Evolutionary conservation across 192 early-diverging fungal species (phyloP).

Genomic region (Podila clonocystis): DNA sequence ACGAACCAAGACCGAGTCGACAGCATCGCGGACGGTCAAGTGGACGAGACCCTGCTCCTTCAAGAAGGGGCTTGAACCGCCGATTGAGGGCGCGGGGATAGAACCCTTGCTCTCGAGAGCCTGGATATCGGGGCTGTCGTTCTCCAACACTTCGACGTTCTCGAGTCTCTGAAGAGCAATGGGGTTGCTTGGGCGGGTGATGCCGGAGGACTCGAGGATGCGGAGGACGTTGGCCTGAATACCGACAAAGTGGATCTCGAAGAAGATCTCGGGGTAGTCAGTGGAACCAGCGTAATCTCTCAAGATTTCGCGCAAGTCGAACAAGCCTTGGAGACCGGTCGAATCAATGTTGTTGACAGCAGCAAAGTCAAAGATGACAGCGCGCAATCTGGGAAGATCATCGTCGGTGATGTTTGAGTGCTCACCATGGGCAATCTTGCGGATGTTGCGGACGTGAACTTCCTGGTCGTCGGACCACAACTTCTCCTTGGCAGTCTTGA

Average conservation of each 20-base stretch:
- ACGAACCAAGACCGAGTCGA: conserved; percentile 40
- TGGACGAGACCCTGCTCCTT: conserved; percentile 49
- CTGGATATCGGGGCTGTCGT: not conserved
- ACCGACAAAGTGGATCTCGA: conserved; percentile 56
- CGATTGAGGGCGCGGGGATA: conserved; percentile 8
- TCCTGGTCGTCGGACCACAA: conserved; percentile 70
- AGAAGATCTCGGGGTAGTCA: conserved; percentile 36
- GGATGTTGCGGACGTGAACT: conserved; percentile 27
- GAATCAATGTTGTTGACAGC: conserved; percentile 83
- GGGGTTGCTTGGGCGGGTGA: conserved; percentile 36
- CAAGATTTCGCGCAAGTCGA: conserved; percentile 60
- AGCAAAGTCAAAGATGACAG: conserved; percentile 85
- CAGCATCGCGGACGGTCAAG: conserved; percentile 46
- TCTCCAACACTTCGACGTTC: conserved; percentile 35
- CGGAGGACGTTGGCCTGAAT: conserved; percentile 42
- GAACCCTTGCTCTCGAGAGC: not conserved
- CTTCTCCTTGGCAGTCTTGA: conserved; percentile 56
- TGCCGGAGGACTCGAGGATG: conserved; percentile 37
- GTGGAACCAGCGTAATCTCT: conserved; percentile 46
- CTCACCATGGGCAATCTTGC: conserved; percentile 34
- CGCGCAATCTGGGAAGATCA: conserved; percentile 64
- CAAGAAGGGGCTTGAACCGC: conserved; percentile 34
- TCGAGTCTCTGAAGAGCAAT: conserved; percentile 26
- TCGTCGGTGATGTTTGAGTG: conserved; percentile 49
- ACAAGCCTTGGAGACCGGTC: conserved; percentile 80